Conservation (phyloP, 345 rosid species). For the Eucalyptus tenuipes region DNA sequence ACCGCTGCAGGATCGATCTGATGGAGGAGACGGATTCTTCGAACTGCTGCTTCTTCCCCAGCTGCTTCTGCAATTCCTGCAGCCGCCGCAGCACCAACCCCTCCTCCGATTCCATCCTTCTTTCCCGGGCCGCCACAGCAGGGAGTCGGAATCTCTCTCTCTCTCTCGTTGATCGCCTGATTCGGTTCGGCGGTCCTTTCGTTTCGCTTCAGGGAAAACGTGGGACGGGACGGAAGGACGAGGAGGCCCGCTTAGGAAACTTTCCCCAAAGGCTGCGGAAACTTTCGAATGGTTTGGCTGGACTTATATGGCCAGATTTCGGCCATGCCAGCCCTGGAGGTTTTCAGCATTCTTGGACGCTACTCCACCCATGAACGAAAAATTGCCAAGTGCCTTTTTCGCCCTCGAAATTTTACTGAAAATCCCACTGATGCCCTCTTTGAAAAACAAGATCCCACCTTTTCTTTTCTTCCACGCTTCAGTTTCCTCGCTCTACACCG, state of each 20-base stretch:
- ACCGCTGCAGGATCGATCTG: conserved; percentile 33
- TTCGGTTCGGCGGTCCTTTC: not conserved
- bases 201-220: not conserved
- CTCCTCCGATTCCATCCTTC: conserved; percentile 1
- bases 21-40: conserved; percentile 66
- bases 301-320: too few species aligned
- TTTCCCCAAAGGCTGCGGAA: too few species aligned
- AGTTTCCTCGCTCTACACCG: not conserved
- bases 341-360: not conserved
- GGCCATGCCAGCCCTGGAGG: not conserved
- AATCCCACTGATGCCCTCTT: not conserved
- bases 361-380: not conserved
- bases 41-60: conserved; percentile 67
- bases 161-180: not conserved
- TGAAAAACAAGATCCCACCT: too few species aligned
- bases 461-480: not conserved
- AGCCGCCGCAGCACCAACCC: conserved; percentile 23
- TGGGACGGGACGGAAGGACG: not conserved
- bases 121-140: not conserved
- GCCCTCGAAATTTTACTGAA: not conserved
- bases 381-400: not conserved
- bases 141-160: too few species aligned
- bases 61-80: conserved; percentile 71
- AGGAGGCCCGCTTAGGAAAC: not conserved
- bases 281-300: too few species aligned